phyloP scores from a whole-genome alignment of 768 basidiomycete genomes.

The Boletus eberwhitei region DNA sequence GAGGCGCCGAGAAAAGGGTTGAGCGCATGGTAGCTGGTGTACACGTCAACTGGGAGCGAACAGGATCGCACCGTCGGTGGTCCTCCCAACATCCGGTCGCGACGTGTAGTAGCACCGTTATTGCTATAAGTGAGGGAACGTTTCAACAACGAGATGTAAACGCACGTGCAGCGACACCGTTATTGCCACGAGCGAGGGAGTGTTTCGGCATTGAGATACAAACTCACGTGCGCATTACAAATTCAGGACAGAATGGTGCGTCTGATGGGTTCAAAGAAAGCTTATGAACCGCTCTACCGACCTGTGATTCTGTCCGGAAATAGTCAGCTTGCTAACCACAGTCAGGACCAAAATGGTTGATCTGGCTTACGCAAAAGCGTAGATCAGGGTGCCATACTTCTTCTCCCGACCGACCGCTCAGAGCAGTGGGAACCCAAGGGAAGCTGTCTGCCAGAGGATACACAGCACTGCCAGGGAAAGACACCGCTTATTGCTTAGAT shows the following conservation, averaged over 20 bases:
- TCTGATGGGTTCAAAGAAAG: constrained; percentile 38
- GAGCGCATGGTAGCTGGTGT: constrained; percentile 60
- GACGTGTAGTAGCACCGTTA: constrained; percentile 44
- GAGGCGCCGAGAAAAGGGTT: constrained; percentile 58
- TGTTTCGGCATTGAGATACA: background rate
- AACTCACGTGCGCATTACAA: constrained; percentile 37
- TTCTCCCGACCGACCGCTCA: constrained; percentile 60
- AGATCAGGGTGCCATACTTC: constrained; percentile 51
- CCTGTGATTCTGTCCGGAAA: constrained; percentile 22
- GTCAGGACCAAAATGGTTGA: background rate
- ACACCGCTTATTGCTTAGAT: background rate
- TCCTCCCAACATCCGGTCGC: background rate
- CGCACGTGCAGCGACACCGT: constrained; percentile 16
- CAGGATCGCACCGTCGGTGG: constrained; percentile 38
- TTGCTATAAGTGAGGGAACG: background rate
- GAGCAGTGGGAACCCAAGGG: constrained; percentile 27
- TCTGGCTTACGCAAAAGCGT: constrained; percentile 54
- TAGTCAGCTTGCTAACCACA: background rate
- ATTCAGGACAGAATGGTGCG: constrained; percentile 45
- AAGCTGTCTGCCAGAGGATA: background rate
- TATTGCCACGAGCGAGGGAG: background rate
- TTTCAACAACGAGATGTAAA: background rate
- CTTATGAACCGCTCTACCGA: constrained; percentile 15
- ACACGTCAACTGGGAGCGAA: constrained; percentile 52
- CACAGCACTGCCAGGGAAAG: background rate